Evolutionary conservation across 352 stramenopile species (phyloP), one percentile per base, ranked within the genome.

Genomic region (Phytopythium sindhum): DNA sequence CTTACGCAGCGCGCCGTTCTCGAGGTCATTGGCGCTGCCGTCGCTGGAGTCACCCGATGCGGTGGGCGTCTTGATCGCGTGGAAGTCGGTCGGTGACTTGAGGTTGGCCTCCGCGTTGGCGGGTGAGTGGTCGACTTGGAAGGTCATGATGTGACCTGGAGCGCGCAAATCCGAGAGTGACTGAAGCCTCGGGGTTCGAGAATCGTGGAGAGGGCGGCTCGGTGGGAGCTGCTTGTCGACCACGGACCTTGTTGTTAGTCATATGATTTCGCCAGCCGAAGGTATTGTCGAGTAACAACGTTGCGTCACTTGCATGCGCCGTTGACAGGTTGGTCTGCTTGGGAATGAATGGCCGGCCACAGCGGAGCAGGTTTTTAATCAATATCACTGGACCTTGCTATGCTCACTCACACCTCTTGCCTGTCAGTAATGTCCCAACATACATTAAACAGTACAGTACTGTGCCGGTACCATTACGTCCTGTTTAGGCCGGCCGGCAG

Each of bases 1-100:
- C n/a, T n/a, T n/a, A 78, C 68, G 64, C 3, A 74, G 61, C 33
- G 64, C 60, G 19, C 63, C 59, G n/a, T 47, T 64, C 50, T 77
- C 61, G 41, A 72, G 61, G 17, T 72, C 65, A 15, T 24, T 53
- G 42, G 17, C 5, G 24, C n/a, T 57, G 24, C 59, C 52, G 24
- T 66, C 59, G 24, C 52, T 58, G 17, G 52, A 37, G 19, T 58
- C 52, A 6, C 6, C 52, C 12, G 31, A 58, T 4, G 52, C 31
- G 8, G 52, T 58, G 19, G 65, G 65, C 15, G 65, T 57, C 61
- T 70, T 70, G 60, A 70, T 50, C 14, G 57, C 60, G 23, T 55
- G 58, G 47, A 67, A 70, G 48, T 58, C 62, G 28, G 23, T 47
- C 14, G 65, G 65, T 2, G 60, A 70, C 54, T 67, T 63, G 54